Conservation (phyloP, 1,139 yeast species). For the Taphrina wiesneri region DNA sequence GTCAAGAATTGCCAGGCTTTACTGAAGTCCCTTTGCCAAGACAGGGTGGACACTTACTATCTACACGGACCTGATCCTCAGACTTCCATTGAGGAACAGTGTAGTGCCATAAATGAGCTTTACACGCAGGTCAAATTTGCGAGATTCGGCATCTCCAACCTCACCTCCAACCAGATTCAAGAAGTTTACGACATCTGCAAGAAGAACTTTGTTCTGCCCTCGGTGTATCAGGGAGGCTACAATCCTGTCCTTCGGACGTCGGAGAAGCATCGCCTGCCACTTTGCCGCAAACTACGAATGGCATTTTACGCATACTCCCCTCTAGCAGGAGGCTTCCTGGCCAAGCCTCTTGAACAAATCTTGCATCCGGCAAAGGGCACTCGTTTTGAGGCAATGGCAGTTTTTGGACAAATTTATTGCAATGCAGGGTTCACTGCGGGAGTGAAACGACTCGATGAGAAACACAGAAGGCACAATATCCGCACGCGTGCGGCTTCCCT, state of each 20-base stretch:
- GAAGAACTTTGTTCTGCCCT: not conserved
- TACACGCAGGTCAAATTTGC: not conserved
- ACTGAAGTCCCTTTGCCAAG: not conserved
- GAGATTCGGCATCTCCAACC: constrained; percentile 1
- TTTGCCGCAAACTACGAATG: not conserved
- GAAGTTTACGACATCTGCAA: constrained; percentile 2
- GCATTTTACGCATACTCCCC: not conserved
- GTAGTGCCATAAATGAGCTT: not conserved
- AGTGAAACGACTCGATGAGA: not conserved
- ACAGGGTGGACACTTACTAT: not conserved
- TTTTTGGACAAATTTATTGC: not conserved
- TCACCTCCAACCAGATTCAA: not conserved
- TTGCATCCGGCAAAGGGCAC: not conserved
- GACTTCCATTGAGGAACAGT: not conserved
- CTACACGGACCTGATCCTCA: not conserved
- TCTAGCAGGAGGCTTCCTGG: constrained; percentile 1
- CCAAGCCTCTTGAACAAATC: not conserved
- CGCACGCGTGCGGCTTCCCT: not conserved
- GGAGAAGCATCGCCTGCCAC: not conserved
- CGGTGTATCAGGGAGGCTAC: constrained; percentile 4
- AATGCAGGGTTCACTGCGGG: not conserved
- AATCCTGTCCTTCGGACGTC: not conserved
- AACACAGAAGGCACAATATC: not conserved
- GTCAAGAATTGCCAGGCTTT: not conserved
- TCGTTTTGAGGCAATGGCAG: not conserved